Evolutionary conservation across 441 rosid species (phyloP).

Genomic region (Populus hybrid): DNA sequence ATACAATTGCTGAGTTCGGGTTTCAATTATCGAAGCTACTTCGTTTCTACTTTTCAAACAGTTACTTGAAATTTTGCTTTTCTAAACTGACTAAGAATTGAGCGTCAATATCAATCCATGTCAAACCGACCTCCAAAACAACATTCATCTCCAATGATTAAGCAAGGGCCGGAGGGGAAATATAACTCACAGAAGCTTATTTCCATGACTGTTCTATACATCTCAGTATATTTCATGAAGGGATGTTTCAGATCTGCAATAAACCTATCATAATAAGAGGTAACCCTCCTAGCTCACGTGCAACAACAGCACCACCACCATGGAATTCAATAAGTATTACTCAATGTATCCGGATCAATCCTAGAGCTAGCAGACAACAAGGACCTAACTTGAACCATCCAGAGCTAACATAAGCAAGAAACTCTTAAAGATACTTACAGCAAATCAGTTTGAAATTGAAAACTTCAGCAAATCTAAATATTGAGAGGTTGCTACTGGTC

Average conservation of each 20-base stretch:
- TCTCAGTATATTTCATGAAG: too few relatives aligned
- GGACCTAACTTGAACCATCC: background rate
- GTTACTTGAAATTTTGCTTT: too few relatives aligned
- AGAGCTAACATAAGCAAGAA: background rate
- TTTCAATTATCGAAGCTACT: background rate
- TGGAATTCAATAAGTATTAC: background rate
- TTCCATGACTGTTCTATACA: background rate
- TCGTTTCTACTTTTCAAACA: background rate
- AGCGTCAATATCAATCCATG: background rate
- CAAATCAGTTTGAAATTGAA: background rate
- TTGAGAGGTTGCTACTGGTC: background rate
- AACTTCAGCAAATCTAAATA: background rate
- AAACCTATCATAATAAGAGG: background rate
- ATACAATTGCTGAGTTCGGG: background rate
- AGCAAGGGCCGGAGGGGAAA: too few relatives aligned
- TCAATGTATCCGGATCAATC: background rate
- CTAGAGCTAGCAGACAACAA: background rate
- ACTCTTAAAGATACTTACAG: background rate
- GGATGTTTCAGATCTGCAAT: background rate
- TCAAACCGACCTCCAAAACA: background rate
- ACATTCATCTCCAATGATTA: background rate
- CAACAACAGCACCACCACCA: too few relatives aligned
- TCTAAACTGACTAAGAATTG: background rate
- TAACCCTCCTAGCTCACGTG: background rate
- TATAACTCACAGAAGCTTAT: background rate